Conservation (phyloP, 1,284 basidiomycete genomes). For the Irpex sp. region DNA sequence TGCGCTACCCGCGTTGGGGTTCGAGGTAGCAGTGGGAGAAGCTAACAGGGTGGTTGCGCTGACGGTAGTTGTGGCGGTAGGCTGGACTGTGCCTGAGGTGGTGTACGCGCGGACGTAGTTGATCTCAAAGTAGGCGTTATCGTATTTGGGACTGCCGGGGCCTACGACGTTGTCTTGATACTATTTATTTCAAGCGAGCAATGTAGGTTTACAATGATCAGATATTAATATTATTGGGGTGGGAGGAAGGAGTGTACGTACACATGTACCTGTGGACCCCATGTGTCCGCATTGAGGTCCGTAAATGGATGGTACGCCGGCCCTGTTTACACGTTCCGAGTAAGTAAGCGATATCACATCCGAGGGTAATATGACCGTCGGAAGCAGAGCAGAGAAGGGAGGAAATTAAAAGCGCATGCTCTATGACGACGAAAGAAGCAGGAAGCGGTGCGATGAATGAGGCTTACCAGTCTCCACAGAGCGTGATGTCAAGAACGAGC, state of each 20-base stretch:
- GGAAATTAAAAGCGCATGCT: background rate
- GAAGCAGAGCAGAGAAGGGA: background rate
- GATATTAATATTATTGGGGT: background rate
- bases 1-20: too few species aligned
- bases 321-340: conserved; percentile 32
- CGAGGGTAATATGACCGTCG: background rate
- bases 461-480: conserved; percentile 52
- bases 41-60: too few species aligned
- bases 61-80: background rate
- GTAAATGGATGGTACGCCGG: conserved; percentile 43
- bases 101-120: conserved; percentile 46
- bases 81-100: conserved; percentile 14
- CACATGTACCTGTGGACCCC: conserved; percentile 39
- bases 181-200: conserved; percentile 15
- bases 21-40: too few species aligned
- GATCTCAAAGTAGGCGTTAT: conserved; percentile 52
- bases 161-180: conserved; percentile 55
- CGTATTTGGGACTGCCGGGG: conserved; percentile 50
- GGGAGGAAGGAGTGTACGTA: conserved; percentile 22
- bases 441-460: background rate
- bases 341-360: background rate
- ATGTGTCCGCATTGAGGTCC: conserved; percentile 31
- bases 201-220: too few species aligned
- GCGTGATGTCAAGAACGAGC: conserved; percentile 52
- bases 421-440: background rate